Conservation (phyloP, 192 early-diverging fungal species). For the Coemansia sp. region DNA sequence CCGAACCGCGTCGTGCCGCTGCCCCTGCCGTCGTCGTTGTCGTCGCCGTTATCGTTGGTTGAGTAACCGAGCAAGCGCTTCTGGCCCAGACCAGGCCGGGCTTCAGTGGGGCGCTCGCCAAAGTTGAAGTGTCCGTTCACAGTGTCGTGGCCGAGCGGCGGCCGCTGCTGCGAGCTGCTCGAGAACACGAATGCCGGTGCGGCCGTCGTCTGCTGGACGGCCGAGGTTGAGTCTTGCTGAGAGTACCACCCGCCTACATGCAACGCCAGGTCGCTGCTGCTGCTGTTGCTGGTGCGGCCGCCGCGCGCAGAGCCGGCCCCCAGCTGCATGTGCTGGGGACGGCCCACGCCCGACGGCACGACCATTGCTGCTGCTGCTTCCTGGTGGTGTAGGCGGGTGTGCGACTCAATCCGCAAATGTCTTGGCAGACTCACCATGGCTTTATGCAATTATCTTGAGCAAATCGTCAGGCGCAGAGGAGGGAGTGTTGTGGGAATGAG, state of each 20-base stretch:
- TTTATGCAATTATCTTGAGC: conserved; percentile 9
- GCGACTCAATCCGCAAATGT: conserved; percentile 36
- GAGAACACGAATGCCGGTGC: conserved; percentile 5
- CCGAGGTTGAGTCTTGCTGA: conserved; percentile 3
- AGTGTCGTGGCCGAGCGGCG: neutral
- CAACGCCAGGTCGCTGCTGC: conserved; percentile 40
- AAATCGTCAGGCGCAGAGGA: neutral
- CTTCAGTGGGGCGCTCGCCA: no score
- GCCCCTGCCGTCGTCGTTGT: neutral
- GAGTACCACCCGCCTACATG: conserved; percentile 51
- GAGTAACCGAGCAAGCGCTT: neutral
- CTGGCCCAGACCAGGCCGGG: neutral
- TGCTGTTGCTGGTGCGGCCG: no score
- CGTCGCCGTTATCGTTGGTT: neutral
- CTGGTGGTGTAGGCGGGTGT: conserved; percentile 49
- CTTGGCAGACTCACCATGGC: conserved; percentile 27
- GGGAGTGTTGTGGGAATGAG: neutral
- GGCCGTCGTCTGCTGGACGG: conserved; percentile 5
- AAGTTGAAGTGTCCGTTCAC: neutral
- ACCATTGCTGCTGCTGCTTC: conserved; percentile 12
- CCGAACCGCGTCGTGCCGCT: no score
- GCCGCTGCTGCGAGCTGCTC: conserved; percentile 1
- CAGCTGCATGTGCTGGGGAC: neutral
- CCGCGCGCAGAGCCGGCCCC: neutral
- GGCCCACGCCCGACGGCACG: neutral